Evolutionary conservation across 1,284 basidiomycete genomes (phyloP), one percentile per base, ranked within the genome.

Genomic region (Inonotus obliquus): DNA sequence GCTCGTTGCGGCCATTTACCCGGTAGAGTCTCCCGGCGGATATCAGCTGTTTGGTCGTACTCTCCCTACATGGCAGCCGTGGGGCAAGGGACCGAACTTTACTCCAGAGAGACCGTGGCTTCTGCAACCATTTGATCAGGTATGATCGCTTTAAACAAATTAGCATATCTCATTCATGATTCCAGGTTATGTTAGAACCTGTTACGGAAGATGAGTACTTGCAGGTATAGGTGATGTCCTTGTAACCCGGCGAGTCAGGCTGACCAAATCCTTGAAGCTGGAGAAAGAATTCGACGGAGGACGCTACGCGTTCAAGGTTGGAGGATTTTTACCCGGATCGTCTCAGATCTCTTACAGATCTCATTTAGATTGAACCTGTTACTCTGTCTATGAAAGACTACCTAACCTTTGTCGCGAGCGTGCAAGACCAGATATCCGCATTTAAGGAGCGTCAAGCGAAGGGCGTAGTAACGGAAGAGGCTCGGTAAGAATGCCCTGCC

Each of bases 41-140:
- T 88, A 87, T 69, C 85, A 86, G 67, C 73, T 87, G 2, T 85
- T 79, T 65, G 87, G 80, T 0, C 73, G 81, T 17, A 82, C 84
- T 1, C 69, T 87, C 1, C 81, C 86, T 2, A 74, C 79, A 0
- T 87, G 85, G 85, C 78, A 84, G 55, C 80, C 84, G 0, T 86
- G 83, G 83, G 82, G 84, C 0, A 80, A 75, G 48, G 84, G 82
- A 0, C 57, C 66, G 0, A 73, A 81, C 63, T 86, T 86, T 64
- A 62, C 64, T 10, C 65, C 74, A 0, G 76, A 79, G 1, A 74
- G 72, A 44, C 88, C 86, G 1, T 89, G 85, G 84, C 67, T 89
- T 1, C 72, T 89, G 13, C 70, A 77, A 17, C 79, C 83, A 1
- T 91, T 91, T 66, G 87, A 90, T 68, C 83, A 87, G 69, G 82